A percentile compares a stretch with the other conserved stretches of the same genome.
phyloP scores from a whole-genome alignment of 768 basidiomycete genomes.

The Agaricus bisporus region DNA sequence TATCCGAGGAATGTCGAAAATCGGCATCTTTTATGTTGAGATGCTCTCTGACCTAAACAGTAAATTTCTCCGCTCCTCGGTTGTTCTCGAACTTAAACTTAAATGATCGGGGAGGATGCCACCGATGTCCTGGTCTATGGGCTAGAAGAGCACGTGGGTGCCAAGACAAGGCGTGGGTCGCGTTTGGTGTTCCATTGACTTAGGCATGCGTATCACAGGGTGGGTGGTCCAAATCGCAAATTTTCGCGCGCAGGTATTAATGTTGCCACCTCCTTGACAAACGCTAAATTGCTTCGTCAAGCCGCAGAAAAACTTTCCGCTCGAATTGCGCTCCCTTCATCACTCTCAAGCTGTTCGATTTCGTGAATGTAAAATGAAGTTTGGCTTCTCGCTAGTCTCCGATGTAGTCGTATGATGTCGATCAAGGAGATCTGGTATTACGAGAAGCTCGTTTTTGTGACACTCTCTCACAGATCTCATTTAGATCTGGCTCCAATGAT shows the following conservation, averaged over 20 bases:
- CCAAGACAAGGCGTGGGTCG: no score
- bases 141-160: no score
- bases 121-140: no score
- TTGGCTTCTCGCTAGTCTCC: constrained; percentile 9
- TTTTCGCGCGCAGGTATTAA: background rate
- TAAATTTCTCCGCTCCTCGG: no score
- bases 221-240: background rate
- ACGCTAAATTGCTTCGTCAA: background rate
- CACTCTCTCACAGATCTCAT: constrained; percentile 16
- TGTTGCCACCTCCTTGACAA: background rate
- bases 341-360: background rate
- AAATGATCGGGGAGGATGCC: no score
- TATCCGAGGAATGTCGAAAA: no score
- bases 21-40: no score
- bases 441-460: background rate
- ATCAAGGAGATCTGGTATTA: constrained; percentile 4
- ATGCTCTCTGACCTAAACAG: no score
- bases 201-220: background rate
- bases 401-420: constrained; percentile 6
- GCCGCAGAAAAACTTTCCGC: background rate
- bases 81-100: no score
- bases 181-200: background rate
- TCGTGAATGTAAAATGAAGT: constrained; percentile 9
- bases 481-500: constrained; percentile 19
- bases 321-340: background rate